Conservation (phyloP, 306 rosid species). For the Herpetospermum pedunculosum region DNA sequence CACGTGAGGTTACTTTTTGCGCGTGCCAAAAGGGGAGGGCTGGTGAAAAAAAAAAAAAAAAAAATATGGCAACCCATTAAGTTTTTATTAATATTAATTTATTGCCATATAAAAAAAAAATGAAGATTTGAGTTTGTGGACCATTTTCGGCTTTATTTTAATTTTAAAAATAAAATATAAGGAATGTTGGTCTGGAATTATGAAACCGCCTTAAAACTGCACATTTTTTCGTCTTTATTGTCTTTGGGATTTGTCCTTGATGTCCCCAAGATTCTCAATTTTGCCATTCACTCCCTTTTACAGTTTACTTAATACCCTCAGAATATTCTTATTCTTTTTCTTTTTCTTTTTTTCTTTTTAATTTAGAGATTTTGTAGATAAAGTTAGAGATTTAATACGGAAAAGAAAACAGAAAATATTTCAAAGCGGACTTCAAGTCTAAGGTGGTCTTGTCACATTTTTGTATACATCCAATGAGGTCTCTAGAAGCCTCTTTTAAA, state of each 20-base stretch:
- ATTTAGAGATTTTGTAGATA: not conserved
- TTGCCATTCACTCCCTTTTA: not conserved
- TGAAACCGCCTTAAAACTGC: constrained; percentile 12
- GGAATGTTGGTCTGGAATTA: constrained; percentile 15
- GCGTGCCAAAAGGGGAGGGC: constrained; percentile 71
- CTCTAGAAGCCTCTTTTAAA: no score
- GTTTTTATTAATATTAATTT: not conserved
- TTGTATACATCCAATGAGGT: not conserved
- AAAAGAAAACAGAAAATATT: not conserved
- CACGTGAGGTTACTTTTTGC: constrained; percentile 76
- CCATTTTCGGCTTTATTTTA: not conserved
- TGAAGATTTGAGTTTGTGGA: not conserved
- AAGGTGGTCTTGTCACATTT: not conserved
- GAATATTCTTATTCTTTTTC: not conserved
- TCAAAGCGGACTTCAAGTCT: not conserved
- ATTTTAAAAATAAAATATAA: not conserved
- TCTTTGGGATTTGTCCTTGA: not conserved
- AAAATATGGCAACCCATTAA: constrained; percentile 6
- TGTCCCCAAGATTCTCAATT: not conserved
- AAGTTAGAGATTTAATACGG: not conserved
- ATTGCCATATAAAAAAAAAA: not conserved
- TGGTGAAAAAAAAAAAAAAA: not conserved
- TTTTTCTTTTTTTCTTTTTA: not conserved
- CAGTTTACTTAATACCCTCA: not conserved
- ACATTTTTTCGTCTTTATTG: constrained; percentile 3